A percentile compares a stretch with the other conserved stretches of the same genome.
Conservation (phyloP, 129 eudicot species). For the Logfia minima region DNA sequence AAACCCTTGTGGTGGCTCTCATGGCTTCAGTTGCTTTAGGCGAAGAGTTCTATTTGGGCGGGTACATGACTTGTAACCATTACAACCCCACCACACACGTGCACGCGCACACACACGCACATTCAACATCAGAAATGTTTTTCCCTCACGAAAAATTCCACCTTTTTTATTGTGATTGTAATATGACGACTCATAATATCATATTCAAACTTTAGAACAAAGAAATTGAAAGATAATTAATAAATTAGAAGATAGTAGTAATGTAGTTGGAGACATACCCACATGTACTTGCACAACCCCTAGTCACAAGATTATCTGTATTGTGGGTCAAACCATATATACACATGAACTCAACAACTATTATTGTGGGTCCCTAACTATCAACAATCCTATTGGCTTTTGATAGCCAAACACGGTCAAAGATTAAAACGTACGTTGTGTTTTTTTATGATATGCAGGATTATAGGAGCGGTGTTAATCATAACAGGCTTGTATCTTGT, state of each 20-base stretch:
- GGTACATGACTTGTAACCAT: constrained; percentile 42
- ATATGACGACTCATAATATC: neutral
- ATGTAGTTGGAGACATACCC: constrained; percentile 46
- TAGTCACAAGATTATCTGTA: constrained; percentile 36
- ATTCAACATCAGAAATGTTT: neutral
- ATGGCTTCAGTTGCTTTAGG: constrained; percentile 89
- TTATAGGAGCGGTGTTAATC: constrained; percentile 84
- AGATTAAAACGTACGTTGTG: neutral
- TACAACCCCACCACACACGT: constrained; percentile 33
- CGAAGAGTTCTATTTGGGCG: constrained; percentile 96
- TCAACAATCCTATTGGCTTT: neutral
- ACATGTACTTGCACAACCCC: constrained; percentile 42
- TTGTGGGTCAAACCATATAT: constrained; percentile 29
- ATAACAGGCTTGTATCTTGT: constrained; percentile 82
- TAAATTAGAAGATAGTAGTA: constrained; percentile 29
- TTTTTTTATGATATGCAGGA: constrained; percentile 43
- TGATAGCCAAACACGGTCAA: neutral
- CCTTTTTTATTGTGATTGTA: neutral
- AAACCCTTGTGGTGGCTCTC: constrained; percentile 95
- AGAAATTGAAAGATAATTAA: neutral
- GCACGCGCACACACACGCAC: neutral
- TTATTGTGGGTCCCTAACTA: constrained; percentile 17
- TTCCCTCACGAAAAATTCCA: neutral
- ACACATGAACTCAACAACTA: constrained; percentile 33
- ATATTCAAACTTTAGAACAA: neutral